Evolutionary conservation across 2,329 filamentous ascomycete genomes (phyloP).

Genomic region (Aspergillus eucalypticola): DNA sequence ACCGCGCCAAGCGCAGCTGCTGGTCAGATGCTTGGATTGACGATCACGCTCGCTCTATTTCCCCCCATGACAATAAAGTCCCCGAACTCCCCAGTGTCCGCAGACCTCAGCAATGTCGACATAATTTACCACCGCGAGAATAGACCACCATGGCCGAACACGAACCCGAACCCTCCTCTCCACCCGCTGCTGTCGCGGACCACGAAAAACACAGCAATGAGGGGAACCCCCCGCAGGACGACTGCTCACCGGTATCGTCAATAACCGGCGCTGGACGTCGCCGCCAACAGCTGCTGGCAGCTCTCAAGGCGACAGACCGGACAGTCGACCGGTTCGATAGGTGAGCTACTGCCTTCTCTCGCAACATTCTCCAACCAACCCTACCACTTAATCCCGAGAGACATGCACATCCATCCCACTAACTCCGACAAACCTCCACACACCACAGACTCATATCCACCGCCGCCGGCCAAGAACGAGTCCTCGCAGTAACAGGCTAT

Average conservation of each 20-base stretch:
- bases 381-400: too few species aligned
- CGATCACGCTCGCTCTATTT: background rate
- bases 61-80: background rate
- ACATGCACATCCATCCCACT: background rate
- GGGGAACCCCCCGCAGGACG: slow-evolving; percentile 25
- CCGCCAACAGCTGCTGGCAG: slow-evolving; percentile 24
- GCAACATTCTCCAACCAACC: background rate
- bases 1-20: slow-evolving; percentile 11
- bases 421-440: background rate
- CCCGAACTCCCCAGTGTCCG: background rate
- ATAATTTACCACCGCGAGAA: background rate
- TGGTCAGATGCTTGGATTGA: slow-evolving; percentile 15
- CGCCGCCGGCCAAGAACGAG: slow-evolving; percentile 67
- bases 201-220: slow-evolving; percentile 20
- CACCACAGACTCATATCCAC: slow-evolving; percentile 62
- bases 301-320: slow-evolving; percentile 30
- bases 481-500: slow-evolving; percentile 71
- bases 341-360: slow-evolving; percentile 22
- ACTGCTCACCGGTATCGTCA: slow-evolving; percentile 4
- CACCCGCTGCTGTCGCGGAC: slow-evolving; percentile 13
- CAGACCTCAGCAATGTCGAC: background rate
- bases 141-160: slow-evolving; percentile 21
- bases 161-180: slow-evolving; percentile 18
- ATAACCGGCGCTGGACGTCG: slow-evolving; percentile 15
- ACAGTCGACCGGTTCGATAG: slow-evolving; percentile 33